Evolutionary conservation across 345 rosid genomes (phyloP).

Genomic region (Corymbia maculata): DNA sequence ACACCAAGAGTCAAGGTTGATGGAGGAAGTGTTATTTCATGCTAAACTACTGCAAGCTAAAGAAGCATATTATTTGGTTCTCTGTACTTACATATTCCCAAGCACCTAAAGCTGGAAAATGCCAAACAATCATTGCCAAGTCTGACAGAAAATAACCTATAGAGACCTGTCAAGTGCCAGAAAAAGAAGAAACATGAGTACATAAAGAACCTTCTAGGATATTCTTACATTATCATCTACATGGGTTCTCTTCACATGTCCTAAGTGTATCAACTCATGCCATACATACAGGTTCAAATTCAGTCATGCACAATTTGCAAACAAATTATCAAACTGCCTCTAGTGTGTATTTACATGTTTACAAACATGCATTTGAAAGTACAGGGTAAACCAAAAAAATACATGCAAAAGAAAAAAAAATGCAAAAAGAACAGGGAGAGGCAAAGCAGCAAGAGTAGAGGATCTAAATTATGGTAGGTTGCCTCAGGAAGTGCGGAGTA

Average conservation of each 20-base stretch:
- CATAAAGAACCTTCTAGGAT: background rate
- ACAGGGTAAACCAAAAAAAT: background rate
- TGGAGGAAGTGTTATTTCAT: background rate
- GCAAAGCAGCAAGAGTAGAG: background rate
- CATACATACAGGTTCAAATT: background rate
- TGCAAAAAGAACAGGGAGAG: background rate
- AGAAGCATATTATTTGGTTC: background rate
- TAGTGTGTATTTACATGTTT: background rate
- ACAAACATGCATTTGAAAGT: background rate
- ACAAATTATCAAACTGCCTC: background rate
- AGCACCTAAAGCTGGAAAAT: constrained; percentile 73
- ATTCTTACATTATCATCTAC: background rate
- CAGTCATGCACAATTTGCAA: background rate
- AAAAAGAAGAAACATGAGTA: background rate
- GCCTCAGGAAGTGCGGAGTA: background rate
- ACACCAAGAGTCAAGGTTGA: background rate
- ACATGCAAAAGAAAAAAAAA: background rate
- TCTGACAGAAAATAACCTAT: constrained; percentile 76
- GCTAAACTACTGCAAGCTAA: background rate
- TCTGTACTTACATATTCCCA: constrained; percentile 59
- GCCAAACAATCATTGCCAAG: constrained; percentile 66
- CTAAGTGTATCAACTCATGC: background rate
- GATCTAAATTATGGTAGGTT: background rate
- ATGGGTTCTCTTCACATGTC: background rate
- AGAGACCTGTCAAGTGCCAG: constrained; percentile 35